Percentiles rank a stretch among this genome's conserved stretches.
Evolutionary conservation across 805 yeast genomes (phyloP).

Genomic region (Starmerella riodocensis): DNA sequence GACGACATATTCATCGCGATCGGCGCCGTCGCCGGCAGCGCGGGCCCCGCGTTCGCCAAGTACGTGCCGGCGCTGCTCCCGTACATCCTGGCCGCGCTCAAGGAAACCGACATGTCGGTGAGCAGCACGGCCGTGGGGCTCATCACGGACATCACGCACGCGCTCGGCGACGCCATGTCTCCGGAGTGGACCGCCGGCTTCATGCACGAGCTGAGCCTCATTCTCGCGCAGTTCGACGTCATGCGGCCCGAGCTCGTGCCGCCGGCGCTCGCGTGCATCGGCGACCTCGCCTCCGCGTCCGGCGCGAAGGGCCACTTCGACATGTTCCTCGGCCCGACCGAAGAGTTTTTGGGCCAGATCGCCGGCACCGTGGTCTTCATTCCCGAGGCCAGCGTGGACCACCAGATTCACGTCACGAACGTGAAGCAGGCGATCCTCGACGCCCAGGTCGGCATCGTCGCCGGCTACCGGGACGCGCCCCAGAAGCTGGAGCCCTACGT

Average conservation of each 20-base stretch:
- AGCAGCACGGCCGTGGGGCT: conserved; percentile 87
- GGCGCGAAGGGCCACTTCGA: conserved; percentile 64
- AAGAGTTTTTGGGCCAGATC: conserved; percentile 42
- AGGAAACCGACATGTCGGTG: conserved; percentile 69
- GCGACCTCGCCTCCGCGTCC: conserved; percentile 84
- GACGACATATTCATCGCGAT: conserved; percentile 90
- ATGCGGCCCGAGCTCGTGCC: conserved; percentile 77
- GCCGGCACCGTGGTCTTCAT: conserved; percentile 26
- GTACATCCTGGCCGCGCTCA: conserved; percentile 61
- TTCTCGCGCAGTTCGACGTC: conserved; percentile 44
- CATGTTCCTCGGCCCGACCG: conserved; percentile 65
- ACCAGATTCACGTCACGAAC: conserved; percentile 56
- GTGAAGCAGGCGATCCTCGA: conserved; percentile 85
- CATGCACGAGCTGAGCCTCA: conserved; percentile 70
- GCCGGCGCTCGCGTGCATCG: conserved; percentile 79
- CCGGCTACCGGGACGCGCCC: conserved; percentile 67
- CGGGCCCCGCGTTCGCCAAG: conserved; percentile 54
- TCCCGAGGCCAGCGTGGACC: conserved; percentile 51
- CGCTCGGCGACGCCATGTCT: conserved; percentile 59
- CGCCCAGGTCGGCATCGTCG: conserved; percentile 88
- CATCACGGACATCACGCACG: conserved; percentile 86
- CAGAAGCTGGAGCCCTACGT: conserved; percentile 51
- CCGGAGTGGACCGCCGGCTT: conserved; percentile 69
- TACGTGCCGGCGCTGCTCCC: conserved; percentile 79
- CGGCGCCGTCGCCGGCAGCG: conserved; percentile 74